Percentiles rank a stretch among this genome's conserved stretches.
Evolutionary conservation across 2,329 filamentous ascomycete genomes (phyloP).

Genomic region (Thermothelomyces thermophilus): DNA sequence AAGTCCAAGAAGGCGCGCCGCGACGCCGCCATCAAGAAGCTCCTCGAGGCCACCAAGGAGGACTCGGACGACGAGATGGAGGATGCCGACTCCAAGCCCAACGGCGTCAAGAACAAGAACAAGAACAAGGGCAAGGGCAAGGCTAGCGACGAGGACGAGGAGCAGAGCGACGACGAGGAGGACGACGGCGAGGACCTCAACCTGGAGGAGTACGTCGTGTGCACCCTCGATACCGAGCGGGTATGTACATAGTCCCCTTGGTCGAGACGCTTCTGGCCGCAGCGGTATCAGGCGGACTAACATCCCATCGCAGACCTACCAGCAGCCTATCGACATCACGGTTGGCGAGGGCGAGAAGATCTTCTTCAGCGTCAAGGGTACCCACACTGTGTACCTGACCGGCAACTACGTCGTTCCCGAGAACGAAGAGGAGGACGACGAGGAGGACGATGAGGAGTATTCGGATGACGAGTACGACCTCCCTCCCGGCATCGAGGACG

Average conservation of each 20-base stretch:
- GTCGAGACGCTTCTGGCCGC: too few relatives aligned
- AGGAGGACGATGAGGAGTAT: conserved; percentile 58
- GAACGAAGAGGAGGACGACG: conserved; percentile 56
- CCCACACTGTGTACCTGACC: conserved; percentile 84
- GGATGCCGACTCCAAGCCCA: conserved; percentile 54
- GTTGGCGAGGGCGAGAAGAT: conserved; percentile 82
- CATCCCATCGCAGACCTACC: conserved; percentile 62
- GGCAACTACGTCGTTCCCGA: conserved; percentile 87
- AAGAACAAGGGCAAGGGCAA: conserved; percentile 63
- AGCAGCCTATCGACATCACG: conserved; percentile 91
- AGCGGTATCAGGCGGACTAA: conserved; percentile 22
- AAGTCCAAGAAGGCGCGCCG: conserved; percentile 85
- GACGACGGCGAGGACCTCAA: conserved; percentile 58
- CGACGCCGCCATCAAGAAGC: conserved; percentile 68
- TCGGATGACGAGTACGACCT: conserved; percentile 74
- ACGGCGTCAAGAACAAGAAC: conserved; percentile 52
- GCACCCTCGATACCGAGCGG: conserved; percentile 88
- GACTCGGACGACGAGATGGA: conserved; percentile 68
- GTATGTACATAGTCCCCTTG: conserved; percentile 48
- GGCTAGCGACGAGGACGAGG: conserved; percentile 53
- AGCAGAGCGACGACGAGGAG: conserved; percentile 53
- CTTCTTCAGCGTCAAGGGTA: conserved; percentile 86
- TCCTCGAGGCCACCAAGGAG: conserved; percentile 60
- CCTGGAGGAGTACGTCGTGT: conserved; percentile 86
- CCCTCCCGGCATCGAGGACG: conserved; percentile 68